Base-by-base conservation (phyloP, 306 rosid genomes). In the Cicer yamashitae region DNA sequence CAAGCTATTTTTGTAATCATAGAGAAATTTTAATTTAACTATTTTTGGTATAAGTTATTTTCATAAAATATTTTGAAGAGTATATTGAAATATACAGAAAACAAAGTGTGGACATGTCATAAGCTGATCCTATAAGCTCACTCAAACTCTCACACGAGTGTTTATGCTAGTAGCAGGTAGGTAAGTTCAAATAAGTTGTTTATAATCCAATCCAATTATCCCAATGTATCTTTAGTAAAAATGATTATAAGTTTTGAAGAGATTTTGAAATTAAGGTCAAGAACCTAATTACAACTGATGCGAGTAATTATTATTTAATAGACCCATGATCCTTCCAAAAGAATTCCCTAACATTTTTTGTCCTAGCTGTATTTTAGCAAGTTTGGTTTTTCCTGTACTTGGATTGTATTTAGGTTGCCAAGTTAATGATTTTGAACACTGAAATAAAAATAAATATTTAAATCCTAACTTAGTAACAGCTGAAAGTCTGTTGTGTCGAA, bases 371-470 rank as follows among this genome's bases (percentile, higher is more conserved):
- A 43, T 22, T 71, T 22, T 41, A 40, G 8, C 17, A 59, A 57
- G 10, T 57, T 72, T 57, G 15, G n/a, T 56, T 13, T 45, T 77
- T 66, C 75, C 8, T 57, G 17, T 37, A 57, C 52, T 47, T 57
- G 38, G 75, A 39, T 77, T 77, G 52, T 57, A 50, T 37, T 43
- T 12, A 14, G 44, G 69, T 18, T 57, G 20, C 50, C 25, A 12
- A 30, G 57, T 46, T 77, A 56, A 8, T 53, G 44, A 18, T 43
- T 34, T 37, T 13, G 7, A 67, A 37, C 44, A 18, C 34, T 45
- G 17, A 34, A 57, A 56, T 18, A 11, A 47, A 22, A 8, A 7
- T 47, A 43, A 67, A 67, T 47, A 15, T 78, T 14, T 51, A 62
- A 6, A 62, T 60, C 56, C 54, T 46, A n/a, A 2, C 34, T 8